These are phyloP conservation scores for Primulina tabacum DNA, from an alignment of 257 asterid species.

Conservation along the genomic window DNA sequence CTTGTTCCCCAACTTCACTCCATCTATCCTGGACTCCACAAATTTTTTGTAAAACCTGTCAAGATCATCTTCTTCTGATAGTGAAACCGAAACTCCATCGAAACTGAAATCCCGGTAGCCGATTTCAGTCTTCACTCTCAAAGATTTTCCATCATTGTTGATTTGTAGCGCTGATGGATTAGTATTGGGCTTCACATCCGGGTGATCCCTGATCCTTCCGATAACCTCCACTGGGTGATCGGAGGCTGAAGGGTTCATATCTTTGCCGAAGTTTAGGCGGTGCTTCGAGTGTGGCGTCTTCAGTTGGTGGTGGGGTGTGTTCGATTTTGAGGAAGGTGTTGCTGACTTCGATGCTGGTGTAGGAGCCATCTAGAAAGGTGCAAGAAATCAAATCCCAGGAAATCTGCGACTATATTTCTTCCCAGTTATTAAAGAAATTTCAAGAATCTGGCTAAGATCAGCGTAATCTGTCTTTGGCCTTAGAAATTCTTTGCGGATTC, in stretches of 20 bases:
- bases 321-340: conserved; percentile 41
- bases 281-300: conserved; percentile 70
- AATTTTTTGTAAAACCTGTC: conserved; percentile 70
- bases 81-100: conserved; percentile 59
- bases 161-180: conserved; percentile 47
- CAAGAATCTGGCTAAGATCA: conserved; percentile 7
- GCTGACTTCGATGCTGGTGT: conserved; percentile 59
- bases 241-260: conserved; percentile 36
- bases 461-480: neutral
- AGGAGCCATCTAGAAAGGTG: conserved; percentile 38
- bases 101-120: conserved; percentile 81
- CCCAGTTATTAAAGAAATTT: neutral
- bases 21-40: conserved; percentile 71
- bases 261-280: conserved; percentile 47
- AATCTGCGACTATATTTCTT: neutral
- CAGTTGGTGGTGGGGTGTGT: conserved; percentile 31
- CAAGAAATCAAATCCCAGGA: neutral
- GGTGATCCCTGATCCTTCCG: conserved; percentile 71
- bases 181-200: conserved; percentile 43
- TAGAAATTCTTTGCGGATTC: neutral
- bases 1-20: conserved; percentile 72
- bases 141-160: conserved; percentile 46
- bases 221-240: conserved; percentile 96
- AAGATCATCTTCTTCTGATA: conserved; percentile 74
- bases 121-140: conserved; percentile 66